A percentile compares a stretch with the other conserved stretches of the same genome.
These are phyloP conservation scores for Rhodosporidiobolus odoratus DNA, from an alignment of 768 basidiomycete genomes.

Conservation along the genomic window DNA sequence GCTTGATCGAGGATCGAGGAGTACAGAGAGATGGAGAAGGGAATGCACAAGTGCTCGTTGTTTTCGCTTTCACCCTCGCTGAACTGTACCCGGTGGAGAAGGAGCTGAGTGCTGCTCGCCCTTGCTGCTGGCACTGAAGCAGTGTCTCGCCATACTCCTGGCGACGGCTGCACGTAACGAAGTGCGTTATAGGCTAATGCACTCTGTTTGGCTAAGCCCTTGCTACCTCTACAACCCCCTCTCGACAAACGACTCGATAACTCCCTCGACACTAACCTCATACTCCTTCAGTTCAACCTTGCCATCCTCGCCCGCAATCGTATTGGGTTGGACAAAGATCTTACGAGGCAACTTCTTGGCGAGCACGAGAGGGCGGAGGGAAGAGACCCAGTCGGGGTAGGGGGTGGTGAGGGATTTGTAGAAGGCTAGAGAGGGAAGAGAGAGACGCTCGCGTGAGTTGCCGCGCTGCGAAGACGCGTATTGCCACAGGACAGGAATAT, in stretches of 20 bases:
- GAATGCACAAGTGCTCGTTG: too few relatives aligned
- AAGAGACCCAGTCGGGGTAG: slow-evolving; percentile 63
- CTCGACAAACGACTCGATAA: slow-evolving; percentile 78
- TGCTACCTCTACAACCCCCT: slow-evolving; percentile 51
- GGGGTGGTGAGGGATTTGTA: slow-evolving; percentile 76
- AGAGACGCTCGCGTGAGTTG: neutral
- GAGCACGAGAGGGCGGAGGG: slow-evolving; percentile 70
- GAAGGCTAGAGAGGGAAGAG: slow-evolving; percentile 50
- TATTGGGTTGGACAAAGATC: slow-evolving; percentile 75
- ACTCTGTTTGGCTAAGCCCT: neutral
- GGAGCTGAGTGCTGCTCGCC: too few relatives aligned
- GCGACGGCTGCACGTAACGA: too few relatives aligned
- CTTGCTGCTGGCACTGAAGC: too few relatives aligned
- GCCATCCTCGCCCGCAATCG: slow-evolving; percentile 57
- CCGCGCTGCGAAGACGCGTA: neutral
- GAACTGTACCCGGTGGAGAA: too few relatives aligned
- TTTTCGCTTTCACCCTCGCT: too few relatives aligned
- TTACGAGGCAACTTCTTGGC: slow-evolving; percentile 62
- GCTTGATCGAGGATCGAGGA: too few relatives aligned
- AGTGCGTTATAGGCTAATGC: neutral
- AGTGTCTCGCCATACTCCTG: too few relatives aligned
- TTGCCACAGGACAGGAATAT: neutral
- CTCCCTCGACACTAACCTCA: slow-evolving; percentile 63
- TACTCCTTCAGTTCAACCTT: slow-evolving; percentile 68
- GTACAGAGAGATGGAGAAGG: too few relatives aligned